Evolutionary conservation across 2,329 filamentous ascomycete genomes (phyloP).

Genomic region (Cryphonectria parasitica): DNA sequence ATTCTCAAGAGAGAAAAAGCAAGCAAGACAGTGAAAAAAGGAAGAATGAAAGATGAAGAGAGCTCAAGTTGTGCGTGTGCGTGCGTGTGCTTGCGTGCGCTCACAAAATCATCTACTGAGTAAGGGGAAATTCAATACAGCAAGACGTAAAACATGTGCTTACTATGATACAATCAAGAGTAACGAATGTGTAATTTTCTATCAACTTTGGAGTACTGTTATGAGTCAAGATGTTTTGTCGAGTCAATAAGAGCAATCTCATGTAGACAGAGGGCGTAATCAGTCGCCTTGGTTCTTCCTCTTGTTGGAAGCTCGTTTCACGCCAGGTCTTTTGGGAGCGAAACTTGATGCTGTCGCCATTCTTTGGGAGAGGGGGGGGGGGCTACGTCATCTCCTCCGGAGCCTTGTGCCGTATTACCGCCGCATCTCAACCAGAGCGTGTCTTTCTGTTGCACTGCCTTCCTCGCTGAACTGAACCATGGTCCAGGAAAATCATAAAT

Average conservation of each 20-base stretch:
- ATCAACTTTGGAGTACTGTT: background rate
- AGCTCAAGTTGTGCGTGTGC: background rate
- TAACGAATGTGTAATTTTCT: background rate
- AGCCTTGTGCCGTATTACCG: constrained; percentile 6
- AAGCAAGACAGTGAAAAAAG: background rate
- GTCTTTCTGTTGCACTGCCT: too few relatives aligned
- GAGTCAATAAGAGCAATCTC: background rate
- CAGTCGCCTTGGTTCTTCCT: background rate
- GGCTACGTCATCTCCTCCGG: constrained; percentile 22
- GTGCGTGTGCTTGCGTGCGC: too few relatives aligned
- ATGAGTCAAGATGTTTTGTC: background rate
- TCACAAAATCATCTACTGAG: background rate
- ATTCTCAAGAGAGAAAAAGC: background rate
- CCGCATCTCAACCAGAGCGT: background rate
- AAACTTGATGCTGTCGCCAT: constrained; percentile 12
- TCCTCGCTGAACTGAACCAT: background rate
- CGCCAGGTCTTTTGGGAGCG: background rate
- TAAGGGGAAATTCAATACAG: background rate
- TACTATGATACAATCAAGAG: background rate
- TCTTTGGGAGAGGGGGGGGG: background rate
- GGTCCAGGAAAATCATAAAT: background rate
- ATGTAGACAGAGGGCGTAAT: background rate
- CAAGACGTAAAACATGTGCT: background rate
- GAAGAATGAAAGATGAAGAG: background rate
- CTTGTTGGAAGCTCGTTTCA: background rate